Evolutionary conservation across 108 stramenopile species (phyloP), one percentile per base, ranked within the genome.

Genomic region (Pseudonitzschia delicatissima): DNA sequence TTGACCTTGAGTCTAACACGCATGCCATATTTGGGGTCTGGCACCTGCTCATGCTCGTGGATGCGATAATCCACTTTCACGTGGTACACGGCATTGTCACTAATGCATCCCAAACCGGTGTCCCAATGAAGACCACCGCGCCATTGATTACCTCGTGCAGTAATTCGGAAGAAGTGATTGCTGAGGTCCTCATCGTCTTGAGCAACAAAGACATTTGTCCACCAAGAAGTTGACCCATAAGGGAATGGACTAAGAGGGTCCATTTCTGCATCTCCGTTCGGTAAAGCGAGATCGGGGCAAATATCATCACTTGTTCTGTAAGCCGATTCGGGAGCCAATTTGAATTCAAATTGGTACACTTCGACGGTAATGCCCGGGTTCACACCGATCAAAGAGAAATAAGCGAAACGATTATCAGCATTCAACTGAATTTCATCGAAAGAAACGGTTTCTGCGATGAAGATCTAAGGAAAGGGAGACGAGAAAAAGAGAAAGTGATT

Each of bases 261-360:
- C 11, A 61, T 64, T 45, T 77, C 76, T 17, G 74, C 81, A 58
- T 82, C 53, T 28, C 85, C 85, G 62, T 86, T 86, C 5, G 62
- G 65, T 13, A 77, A 59, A 5, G 82, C 71, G 26, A 82, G 67
- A 28, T 47, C 40, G 52, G 17, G 11, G 40, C 85, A 86, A 7
- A 75, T 29, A 31, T 80, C 76, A 20, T 57, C 42, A 1, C 50
- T 47, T 17, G 33, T 42, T 7, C 69, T 52, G 58, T 57, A 83
- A n/a, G 78, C 61, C 25, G 69, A 66, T 37, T 44, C 26, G 5
- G 78, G 69, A 25, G 86, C 82, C 34, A 84, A 71, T 23, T 76
- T 73, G 39, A 87, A 64, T 17, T 68, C 29, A 29, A 83, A 68
- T 20, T 64, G 61, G n/a, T 84, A 75, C 45, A 87, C 62, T 8